Base-by-base conservation (phyloP, 495 filamentous ascomycete species). In the Penicillium nucicola region DNA sequence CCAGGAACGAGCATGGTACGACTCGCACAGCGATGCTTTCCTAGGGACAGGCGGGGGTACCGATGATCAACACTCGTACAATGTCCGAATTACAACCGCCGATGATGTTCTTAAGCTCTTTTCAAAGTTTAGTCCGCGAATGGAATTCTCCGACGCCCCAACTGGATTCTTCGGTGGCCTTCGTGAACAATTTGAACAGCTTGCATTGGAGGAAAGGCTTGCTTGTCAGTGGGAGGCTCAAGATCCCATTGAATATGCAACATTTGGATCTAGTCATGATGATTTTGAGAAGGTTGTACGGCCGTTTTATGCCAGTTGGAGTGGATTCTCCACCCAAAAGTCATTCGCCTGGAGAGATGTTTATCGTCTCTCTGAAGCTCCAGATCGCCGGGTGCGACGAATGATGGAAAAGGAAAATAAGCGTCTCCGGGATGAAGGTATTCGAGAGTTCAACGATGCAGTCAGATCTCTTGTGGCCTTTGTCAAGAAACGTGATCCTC, bases 1-100 rank as follows among this genome's bases (percentile, higher is more conserved):
- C 7, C 92, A 97, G 65, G 93, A 99, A 65, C 84, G 95, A 39
- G 86, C 92, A 8, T 97, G 93, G 93, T 99, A 99, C 67, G 92
- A 99, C 61, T 88, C 90, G 18, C 93, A 99, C 60, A 86, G 89
- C 43, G 86, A 90, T 53, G 84, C 84, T 12, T 90, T 97, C 41
- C 72, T 97, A 42, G 78, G 82, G 2, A 84, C 81, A 12, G 77
- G 81, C 43, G 64, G 62, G 19, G 53, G 30, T 15, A 20, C 54
- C 38, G 52, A 76, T 66, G 66, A 70, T 28, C 69, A 77, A 35
- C 87, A 81, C 56, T 83, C 83, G 22, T 72, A 85, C 45, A 81
- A 87, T 59, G 71, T 81, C 28, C 78, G 77, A 7, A 69, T 92
- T 54, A 95, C 90, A 11, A 91, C 86, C 12, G 77, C 88, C 15